Evolutionary conservation across 2,329 filamentous ascomycete genomes (phyloP), one percentile per base, ranked within the genome.

Genomic region (Penicillium sp.): DNA sequence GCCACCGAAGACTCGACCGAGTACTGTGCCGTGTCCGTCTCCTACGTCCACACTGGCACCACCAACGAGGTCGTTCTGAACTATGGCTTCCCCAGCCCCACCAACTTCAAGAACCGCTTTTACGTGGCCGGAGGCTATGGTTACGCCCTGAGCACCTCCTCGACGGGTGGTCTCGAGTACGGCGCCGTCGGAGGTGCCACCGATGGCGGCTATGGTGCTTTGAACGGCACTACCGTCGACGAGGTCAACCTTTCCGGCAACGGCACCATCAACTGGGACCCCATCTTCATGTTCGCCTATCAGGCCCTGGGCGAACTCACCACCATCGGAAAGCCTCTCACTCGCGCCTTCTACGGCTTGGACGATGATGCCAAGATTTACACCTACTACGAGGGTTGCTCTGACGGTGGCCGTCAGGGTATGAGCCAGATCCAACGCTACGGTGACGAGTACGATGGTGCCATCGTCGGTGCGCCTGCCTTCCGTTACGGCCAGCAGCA

Each of bases 341-440:
- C 73, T 4, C 65, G 63, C 29, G 67, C 65, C 9, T 69, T 75
- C 59, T 76, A 72, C 58, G 63, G 61, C 34, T 43, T 60, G 41
- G 49, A 53, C 15, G 43, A 51, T 32, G 46, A 47, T 31, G 43
- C 52, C 24, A 67, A 64, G 51, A 15, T 67, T 42, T 66, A 67
- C 49, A 65, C 75, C 4, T 79, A 79, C 64, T 80, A 75, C 55
- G 71, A 77, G 53, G 77, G 75, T 3, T 80, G 77, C 61, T 78
- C 75, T 10, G 76, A 79, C 45, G 77, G 77, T 19, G 77, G 75
- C 1, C 70, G 76, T 35, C 72, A 78, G 61, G 76, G 74, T n/a
- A 72, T 72, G 71, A 71, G 67, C 49, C 76, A 78, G 59, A 65
- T 76, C 1, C 77, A 80, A 59, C 72, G 75, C 15, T 79, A 70